Evolutionary conservation across 2,329 filamentous ascomycete genomes (phyloP).

Genomic region (Arachnomyces sp.): DNA sequence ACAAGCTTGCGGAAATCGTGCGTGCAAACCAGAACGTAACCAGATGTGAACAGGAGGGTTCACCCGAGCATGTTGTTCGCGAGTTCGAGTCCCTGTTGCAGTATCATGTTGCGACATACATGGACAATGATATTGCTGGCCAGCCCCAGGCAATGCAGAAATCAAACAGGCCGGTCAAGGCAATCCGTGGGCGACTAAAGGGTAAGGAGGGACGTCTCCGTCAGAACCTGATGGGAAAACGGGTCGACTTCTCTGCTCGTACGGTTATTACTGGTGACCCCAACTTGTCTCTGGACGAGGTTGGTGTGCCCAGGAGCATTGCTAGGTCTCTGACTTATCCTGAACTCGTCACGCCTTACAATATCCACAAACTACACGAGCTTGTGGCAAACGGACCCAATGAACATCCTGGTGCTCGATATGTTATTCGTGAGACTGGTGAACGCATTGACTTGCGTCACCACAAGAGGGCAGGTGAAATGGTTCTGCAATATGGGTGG

Average conservation of each 20-base stretch:
- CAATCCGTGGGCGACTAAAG: slow-evolving; percentile 93
- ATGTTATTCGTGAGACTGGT: slow-evolving; percentile 88
- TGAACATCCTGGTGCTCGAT: slow-evolving; percentile 91
- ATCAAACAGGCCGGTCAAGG: slow-evolving; percentile 91
- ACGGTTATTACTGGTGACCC: slow-evolving; percentile 99
- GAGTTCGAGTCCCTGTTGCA: slow-evolving; percentile 91
- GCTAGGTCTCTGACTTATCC: slow-evolving; percentile 91
- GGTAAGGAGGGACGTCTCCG: slow-evolving; percentile 96
- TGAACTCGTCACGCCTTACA: slow-evolving; percentile 95
- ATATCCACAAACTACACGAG: slow-evolving; percentile 83
- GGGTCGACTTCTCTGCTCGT: slow-evolving; percentile 98
- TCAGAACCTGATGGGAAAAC: slow-evolving; percentile 99
- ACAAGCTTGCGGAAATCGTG: slow-evolving; percentile 97
- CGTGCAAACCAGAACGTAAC: slow-evolving; percentile 93
- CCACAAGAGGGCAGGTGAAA: slow-evolving; percentile 70
- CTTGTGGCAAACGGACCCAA: slow-evolving; percentile 90
- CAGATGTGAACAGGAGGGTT: slow-evolving; percentile 82
- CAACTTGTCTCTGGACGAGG: slow-evolving; percentile 91
- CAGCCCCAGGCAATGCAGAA: slow-evolving; percentile 93
- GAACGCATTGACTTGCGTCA: slow-evolving; percentile 91
- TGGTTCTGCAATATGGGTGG: slow-evolving; percentile 90
- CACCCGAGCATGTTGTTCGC: slow-evolving; percentile 78
- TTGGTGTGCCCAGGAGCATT: slow-evolving; percentile 90
- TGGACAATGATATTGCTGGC: slow-evolving; percentile 99
- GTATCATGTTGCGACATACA: slow-evolving; percentile 97